phyloP scores from a whole-genome alignment of 2,329 filamentous ascomycete species.

The Cladosporium austrohemisphaericum region DNA sequence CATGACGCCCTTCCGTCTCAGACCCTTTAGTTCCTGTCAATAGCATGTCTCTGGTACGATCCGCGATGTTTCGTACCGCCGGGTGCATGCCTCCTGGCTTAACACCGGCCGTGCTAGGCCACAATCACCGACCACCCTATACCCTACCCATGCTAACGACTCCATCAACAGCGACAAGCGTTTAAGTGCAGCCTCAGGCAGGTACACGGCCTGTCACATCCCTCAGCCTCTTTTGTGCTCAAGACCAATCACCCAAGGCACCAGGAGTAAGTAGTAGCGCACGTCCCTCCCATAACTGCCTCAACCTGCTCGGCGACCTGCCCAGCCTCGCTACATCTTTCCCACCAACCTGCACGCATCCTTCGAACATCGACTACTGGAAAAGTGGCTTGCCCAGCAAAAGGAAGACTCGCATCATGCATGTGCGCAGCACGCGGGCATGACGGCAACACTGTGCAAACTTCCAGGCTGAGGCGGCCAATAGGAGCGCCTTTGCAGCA shows the following conservation, averaged over 20 bases:
- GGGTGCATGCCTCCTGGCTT: too few species aligned
- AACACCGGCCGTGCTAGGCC: too few species aligned
- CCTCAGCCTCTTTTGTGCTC: neutral
- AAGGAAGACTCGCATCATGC: conserved; percentile 5
- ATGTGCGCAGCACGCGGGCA: conserved; percentile 9
- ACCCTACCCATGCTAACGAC: neutral
- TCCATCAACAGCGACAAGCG: neutral
- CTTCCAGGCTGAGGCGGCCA: neutral
- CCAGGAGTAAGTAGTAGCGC: too few species aligned
- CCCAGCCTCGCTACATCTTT: conserved; percentile 14
- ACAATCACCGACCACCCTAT: neutral
- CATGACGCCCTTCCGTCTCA: conserved; percentile 4
- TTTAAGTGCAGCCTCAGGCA: neutral
- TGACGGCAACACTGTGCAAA: too few species aligned
- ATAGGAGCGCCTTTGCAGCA: too few species aligned
- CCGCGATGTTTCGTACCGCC: conserved; percentile 1
- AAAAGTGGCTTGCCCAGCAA: conserved; percentile 7
- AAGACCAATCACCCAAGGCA: too few species aligned
- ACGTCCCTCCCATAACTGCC: neutral
- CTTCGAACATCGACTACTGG: neutral
- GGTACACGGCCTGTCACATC: neutral
- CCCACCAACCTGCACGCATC: neutral
- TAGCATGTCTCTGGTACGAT: conserved; percentile 8
- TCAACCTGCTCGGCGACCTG: conserved; percentile 5
- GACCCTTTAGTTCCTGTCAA: neutral